Base-by-base conservation (phyloP, 257 asterid species). In the Nicotiana benthamiana region DNA sequence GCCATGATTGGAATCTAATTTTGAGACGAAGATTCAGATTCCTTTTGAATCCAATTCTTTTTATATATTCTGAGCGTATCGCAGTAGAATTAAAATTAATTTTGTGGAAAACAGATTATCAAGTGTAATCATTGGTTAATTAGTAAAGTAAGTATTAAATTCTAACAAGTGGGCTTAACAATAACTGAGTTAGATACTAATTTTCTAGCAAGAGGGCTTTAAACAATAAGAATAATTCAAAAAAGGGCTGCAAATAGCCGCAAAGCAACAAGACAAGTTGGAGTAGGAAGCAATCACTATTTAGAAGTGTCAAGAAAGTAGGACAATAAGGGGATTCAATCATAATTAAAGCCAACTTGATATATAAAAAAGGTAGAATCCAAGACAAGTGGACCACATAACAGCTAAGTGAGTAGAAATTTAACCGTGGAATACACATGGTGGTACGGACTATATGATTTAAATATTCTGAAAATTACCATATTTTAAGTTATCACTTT, bases 371-470 rank as follows among this genome's bases (percentile, higher is more conserved):
- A 48, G 0, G 11, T 3, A 36, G 78, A 15, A 46, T 24, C 43
- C 24, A 74, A 74, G 43, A 48, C 43, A 74, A 74, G 61, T 74
- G 60, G 61, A 74, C 78, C 16, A 24, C 12, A 15, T 3, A 7
- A 74, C 78, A 74, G 78, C 78, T 74, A 74, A 74, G 61, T 46
- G 20, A 74, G n/a, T 18, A 48, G 16, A 24, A 46, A 74, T 24
- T 74, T 74, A 74, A 74, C 78, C 40, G 61, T 46, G 40, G 12
- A 24, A 22, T 22, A 46, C 78, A 72, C 61, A 72, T 72, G 78
- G 78, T 43, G 40, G 59, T 72, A 48, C 78, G 46, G 61, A 48
- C 20, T 9, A 24, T 72, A 72, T 40, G 12, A 40, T 40, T 40
- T 40, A 8, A 40, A 40, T 40, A 40, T 40, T 40, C 48, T 1